These are phyloP conservation scores for Rutstroemia sp. DNA, from an alignment of 2,329 filamentous ascomycete genomes.

Conservation along the genomic window DNA sequence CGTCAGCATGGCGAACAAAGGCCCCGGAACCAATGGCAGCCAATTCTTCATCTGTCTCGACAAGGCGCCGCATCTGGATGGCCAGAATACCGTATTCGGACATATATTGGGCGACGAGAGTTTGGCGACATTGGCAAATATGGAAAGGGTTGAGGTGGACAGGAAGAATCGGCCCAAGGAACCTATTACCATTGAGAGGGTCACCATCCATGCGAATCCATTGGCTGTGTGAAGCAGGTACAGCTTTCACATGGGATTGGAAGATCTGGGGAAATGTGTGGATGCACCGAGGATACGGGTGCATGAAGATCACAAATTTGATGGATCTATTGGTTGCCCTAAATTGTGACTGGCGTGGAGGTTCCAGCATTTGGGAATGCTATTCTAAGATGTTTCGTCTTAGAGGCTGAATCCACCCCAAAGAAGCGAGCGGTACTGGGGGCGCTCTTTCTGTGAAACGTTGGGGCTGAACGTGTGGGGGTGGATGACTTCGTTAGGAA, in stretches of 20 bases:
- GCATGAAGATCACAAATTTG: neutral
- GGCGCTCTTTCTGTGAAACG: neutral
- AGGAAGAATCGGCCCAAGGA: constrained; percentile 70
- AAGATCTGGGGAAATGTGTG: neutral
- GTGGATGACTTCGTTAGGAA: neutral
- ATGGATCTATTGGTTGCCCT: neutral
- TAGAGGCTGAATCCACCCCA: neutral
- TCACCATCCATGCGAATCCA: constrained; percentile 75
- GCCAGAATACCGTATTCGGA: constrained; percentile 78
- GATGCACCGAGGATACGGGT: neutral
- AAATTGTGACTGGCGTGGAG: neutral
- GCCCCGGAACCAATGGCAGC: constrained; percentile 63
- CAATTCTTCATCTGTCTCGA: constrained; percentile 80
- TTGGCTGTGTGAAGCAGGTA: constrained; percentile 45
- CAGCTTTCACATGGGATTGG: neutral
- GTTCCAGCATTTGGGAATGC: neutral
- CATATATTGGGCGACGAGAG: constrained; percentile 61
- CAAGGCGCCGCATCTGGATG: constrained; percentile 72
- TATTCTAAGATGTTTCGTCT: neutral
- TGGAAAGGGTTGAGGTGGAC: constrained; percentile 68
- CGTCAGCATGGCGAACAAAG: constrained; percentile 74
- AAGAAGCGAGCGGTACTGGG: neutral
- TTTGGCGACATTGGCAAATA: constrained; percentile 56
- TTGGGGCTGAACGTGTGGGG: neutral
- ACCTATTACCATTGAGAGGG: constrained; percentile 55